Base-by-base conservation (phyloP, 768 basidiomycete genomes). In the Galerina sulciceps region DNA sequence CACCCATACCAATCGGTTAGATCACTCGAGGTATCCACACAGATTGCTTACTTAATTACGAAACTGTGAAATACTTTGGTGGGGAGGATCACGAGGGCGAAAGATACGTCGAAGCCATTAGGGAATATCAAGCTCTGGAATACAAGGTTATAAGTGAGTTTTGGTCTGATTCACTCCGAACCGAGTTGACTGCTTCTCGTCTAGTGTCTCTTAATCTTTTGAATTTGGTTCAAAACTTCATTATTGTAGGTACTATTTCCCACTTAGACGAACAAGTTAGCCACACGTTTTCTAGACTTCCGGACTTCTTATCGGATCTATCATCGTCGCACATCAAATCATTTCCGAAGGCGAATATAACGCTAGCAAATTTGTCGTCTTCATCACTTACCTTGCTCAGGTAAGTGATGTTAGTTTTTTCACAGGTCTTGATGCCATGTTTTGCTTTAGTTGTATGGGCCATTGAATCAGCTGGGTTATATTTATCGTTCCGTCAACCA, bases 1-100 rank as follows among this genome's bases (percentile, higher is more conserved):
- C 18, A 55, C 35, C 22, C 50, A 52, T 14, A 55, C 53, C 53
- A 45, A 10, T 59, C 37, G 6, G 17, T 48, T 53, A 89, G 87
- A 73, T 88, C 22, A 93, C 88, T 20, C 85, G 93, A 38, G 91
- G 89, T 9, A 94, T 94, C 52, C 89, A 92, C 63, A 88, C 90
- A 4, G 93, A 94, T 66, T 87, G 86, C 64, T 73, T 93, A 26
- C 81, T 92, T 51, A 91, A 91, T 68, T 91, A 91, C 59, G 90
- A 91, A 71, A 93, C 92, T 4, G 89, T 94, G 65, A 95, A 93
- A 71, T 93, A 93, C 70, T 95, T 94, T 69, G 86, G 86, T n/a
- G 90, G 92, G 14, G 94, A 96, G 71, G 80, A 84, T 20, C 85
- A 93, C 65, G 94, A 96, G 68, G 82, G 81, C 15, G 78, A 79